Percentiles rank a stretch among this genome's conserved stretches.
Conservation (phyloP, 768 basidiomycete species). For the Tulasnella sp. region DNA sequence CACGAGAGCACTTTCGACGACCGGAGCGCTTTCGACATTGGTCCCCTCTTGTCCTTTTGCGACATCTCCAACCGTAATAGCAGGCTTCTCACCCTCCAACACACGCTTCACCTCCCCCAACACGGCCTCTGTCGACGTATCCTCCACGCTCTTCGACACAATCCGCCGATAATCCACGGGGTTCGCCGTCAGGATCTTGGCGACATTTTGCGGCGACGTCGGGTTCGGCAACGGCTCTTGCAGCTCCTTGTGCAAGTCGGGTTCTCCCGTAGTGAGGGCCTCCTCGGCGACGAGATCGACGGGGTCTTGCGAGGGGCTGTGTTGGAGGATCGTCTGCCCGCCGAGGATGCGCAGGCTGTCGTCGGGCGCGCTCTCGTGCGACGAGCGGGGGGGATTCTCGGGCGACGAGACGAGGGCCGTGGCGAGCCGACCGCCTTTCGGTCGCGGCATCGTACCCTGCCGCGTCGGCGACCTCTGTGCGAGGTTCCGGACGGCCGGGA, state of each 20-base stretch:
- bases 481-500: neutral
- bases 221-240: neutral
- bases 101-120: neutral
- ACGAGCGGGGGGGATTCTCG: neutral
- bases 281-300: neutral
- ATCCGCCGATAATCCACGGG: neutral
- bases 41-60: too few relatives aligned
- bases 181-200: slow-evolving; percentile 1
- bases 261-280: neutral
- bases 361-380: neutral
- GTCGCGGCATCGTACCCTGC: slow-evolving; percentile 1
- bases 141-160: neutral
- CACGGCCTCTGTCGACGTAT: neutral
- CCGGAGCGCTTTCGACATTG: neutral
- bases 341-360: neutral
- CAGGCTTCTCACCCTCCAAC: too few relatives aligned
- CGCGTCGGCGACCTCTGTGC: too few relatives aligned
- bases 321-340: neutral
- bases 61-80: too few relatives aligned
- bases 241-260: neutral
- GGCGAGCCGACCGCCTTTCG: slow-evolving; percentile 2
- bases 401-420: neutral
- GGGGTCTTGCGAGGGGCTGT: neutral
- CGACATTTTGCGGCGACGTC: slow-evolving; percentile 1
- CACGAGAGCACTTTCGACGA: neutral